Evolutionary conservation across 768 basidiomycete genomes (phyloP).

Genomic region (Leccinum boreale): DNA sequence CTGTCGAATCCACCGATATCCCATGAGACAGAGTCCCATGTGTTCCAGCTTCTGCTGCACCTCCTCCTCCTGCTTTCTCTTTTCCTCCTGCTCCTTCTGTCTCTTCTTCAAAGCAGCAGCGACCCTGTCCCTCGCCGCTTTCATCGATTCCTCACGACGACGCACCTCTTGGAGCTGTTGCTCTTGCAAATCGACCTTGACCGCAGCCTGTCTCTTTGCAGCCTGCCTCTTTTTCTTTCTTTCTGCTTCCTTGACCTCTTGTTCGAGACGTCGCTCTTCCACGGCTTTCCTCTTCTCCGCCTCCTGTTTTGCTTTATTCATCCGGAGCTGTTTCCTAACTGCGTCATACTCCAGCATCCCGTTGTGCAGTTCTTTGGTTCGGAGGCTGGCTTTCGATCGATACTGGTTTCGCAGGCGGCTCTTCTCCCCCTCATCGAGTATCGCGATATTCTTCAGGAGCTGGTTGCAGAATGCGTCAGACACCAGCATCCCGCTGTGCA

Average conservation of each 20-base stretch:
- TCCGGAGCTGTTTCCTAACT: constrained; percentile 51
- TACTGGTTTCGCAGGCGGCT: neutral
- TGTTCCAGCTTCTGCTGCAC: constrained; percentile 42
- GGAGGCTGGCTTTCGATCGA: constrained; percentile 3
- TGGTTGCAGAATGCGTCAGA: constrained; percentile 51
- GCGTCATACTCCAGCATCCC: constrained; percentile 53
- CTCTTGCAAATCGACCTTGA: constrained; percentile 19
- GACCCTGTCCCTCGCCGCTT: neutral
- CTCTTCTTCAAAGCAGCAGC: neutral
- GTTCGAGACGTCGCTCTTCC: constrained; percentile 16
- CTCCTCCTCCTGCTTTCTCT: constrained; percentile 18
- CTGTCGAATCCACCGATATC: constrained; percentile 45
- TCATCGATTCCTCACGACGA: constrained; percentile 20
- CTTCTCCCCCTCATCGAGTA: no score
- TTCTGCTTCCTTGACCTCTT: constrained; percentile 15
- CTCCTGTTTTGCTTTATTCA: constrained; percentile 27
- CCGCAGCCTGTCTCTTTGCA: constrained; percentile 13
- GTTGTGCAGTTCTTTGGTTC: constrained; percentile 14
- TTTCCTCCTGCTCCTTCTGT: constrained; percentile 10
- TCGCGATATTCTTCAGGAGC: constrained; percentile 37
- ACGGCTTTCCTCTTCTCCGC: constrained; percentile 17
- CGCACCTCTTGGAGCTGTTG: constrained; percentile 28
- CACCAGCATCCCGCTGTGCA: constrained; percentile 42
- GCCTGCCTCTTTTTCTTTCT: constrained; percentile 7
- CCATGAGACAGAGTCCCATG: constrained; percentile 49